phyloP scores from a whole-genome alignment of 768 basidiomycete genomes.

The Tulasnella sp. region DNA sequence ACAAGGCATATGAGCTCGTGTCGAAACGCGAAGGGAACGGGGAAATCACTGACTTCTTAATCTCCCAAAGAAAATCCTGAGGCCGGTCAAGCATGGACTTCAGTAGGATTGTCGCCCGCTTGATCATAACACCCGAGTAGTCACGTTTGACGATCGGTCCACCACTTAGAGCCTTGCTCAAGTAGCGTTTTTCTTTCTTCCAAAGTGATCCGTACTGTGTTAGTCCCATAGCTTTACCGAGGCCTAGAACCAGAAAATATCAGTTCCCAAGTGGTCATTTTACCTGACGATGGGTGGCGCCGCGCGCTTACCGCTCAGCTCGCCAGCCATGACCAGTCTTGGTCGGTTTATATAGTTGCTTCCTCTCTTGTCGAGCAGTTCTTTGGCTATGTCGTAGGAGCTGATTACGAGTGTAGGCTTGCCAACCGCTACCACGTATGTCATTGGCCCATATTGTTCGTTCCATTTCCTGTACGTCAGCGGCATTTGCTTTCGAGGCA shows the following conservation, averaged over 20 bases:
- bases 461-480: background rate
- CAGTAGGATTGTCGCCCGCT: background rate
- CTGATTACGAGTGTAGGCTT: slow-evolving; percentile 13
- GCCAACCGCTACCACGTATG: background rate
- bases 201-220: background rate
- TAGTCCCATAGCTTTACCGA: background rate
- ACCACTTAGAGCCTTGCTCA: background rate
- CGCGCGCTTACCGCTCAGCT: background rate
- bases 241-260: background rate
- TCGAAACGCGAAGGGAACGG: background rate
- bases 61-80: background rate
- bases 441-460: slow-evolving; percentile 8
- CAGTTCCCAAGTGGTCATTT: too few relatives aligned
- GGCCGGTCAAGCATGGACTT: background rate
- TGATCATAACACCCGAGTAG: background rate
- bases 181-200: background rate
- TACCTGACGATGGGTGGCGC: background rate
- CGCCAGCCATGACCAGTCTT: slow-evolving; percentile 18
- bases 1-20: background rate
- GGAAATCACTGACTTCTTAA: background rate
- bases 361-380: slow-evolving; percentile 22
- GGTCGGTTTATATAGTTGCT: slow-evolving; percentile 22
- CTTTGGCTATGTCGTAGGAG: slow-evolving; percentile 13
- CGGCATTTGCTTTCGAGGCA: background rate
- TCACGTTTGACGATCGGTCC: background rate